Evolutionary conservation across 305 asterid species (phyloP).

Genomic region (Nicotiana rustica): DNA sequence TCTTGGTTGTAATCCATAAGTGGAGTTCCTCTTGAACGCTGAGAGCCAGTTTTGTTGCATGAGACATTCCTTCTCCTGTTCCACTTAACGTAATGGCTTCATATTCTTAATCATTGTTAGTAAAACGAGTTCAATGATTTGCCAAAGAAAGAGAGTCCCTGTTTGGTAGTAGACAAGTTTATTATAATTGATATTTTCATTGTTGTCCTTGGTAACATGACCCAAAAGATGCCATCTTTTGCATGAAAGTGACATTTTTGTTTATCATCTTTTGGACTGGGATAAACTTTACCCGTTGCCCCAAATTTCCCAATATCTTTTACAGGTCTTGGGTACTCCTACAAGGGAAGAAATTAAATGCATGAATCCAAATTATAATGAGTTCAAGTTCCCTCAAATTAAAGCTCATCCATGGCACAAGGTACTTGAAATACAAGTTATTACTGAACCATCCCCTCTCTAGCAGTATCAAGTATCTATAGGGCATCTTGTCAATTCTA

Average conservation of each 20-base stretch:
- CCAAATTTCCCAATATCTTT: constrained; percentile 27
- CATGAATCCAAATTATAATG: constrained; percentile 96
- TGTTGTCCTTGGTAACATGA: neutral
- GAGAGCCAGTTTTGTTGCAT: too few relatives aligned
- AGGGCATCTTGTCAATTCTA: constrained; percentile 28
- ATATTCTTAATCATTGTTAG: too few relatives aligned
- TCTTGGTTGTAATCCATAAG: neutral
- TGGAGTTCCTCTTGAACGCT: neutral
- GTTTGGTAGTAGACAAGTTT: too few relatives aligned
- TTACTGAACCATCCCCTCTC: constrained; percentile 4
- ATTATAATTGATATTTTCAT: neutral
- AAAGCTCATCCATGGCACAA: constrained; percentile 93
- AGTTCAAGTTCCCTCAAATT: constrained; percentile 81
- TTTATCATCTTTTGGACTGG: neutral
- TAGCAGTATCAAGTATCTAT: constrained; percentile 10
- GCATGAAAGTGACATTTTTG: neutral
- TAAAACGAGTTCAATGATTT: too few relatives aligned
- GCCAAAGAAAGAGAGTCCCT: too few relatives aligned
- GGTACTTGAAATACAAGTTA: constrained; percentile 51
- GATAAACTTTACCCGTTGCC: too few relatives aligned
- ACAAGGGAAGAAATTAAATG: constrained; percentile 97
- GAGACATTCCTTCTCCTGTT: neutral
- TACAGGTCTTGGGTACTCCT: constrained; percentile 95
- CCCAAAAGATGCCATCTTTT: constrained; percentile 11
- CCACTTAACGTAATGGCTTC: neutral